Conservation (phyloP, 192 early-diverging fungal genomes). For the Chytriomyces confervae region DNA sequence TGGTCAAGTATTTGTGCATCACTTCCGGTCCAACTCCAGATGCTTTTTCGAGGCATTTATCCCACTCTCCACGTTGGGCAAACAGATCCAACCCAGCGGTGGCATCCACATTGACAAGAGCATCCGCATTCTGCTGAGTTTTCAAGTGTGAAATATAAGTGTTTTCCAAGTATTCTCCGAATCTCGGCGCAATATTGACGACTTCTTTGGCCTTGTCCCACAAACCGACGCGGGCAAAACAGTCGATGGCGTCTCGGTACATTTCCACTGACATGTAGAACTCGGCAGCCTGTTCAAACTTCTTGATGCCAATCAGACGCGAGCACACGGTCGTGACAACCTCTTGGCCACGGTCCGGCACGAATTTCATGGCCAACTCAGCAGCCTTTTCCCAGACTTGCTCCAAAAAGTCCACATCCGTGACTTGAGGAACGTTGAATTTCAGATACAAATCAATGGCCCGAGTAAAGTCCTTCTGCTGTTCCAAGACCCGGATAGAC, state of each 20-base stretch:
- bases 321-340: constrained; percentile 56
- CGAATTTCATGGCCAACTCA: constrained; percentile 65
- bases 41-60: constrained; percentile 64
- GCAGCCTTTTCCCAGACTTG: constrained; percentile 64
- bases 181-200: constrained; percentile 59
- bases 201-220: constrained; percentile 66
- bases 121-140: constrained; percentile 58
- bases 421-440: constrained; percentile 48
- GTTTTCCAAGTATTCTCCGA: constrained; percentile 61
- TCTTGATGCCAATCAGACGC: constrained; percentile 53
- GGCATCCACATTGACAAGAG: constrained; percentile 59
- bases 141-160: constrained; percentile 63
- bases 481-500: constrained; percentile 57
- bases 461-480: constrained; percentile 62
- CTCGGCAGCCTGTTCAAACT: constrained; percentile 60
- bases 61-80: constrained; percentile 66
- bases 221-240: constrained; percentile 52
- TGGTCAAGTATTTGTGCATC: constrained; percentile 56
- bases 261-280: constrained; percentile 58
- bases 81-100: constrained; percentile 62
- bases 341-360: constrained; percentile 57
- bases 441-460: constrained; percentile 71
- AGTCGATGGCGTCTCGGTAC: constrained; percentile 68
- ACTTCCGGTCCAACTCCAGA: constrained; percentile 45
- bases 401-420: constrained; percentile 54